Evolutionary conservation across 2,329 filamentous ascomycete species (phyloP), one percentile per base, ranked within the genome.

Genomic region (Aspergillus tubingensis): DNA sequence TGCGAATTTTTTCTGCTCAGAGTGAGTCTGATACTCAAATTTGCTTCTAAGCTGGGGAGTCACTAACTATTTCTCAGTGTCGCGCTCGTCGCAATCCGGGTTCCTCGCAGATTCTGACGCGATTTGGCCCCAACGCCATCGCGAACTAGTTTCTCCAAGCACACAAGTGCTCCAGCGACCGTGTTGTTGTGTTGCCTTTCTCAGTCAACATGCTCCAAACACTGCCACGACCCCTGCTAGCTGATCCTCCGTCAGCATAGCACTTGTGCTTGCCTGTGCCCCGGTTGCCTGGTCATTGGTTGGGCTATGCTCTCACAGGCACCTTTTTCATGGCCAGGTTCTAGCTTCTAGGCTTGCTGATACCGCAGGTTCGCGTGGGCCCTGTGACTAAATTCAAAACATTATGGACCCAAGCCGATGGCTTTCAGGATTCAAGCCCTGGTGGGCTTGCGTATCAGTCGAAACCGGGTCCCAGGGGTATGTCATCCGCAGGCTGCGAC

Each of bases 101-200:
- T 53, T 38, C 23, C 38, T 55, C 43, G 25, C 53, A 47, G 23
- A 30, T 38, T 55, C 53, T 55, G 53, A 55, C 53, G 43, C 53
- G 53, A 55, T 55, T 55, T 55, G 53, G 53, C 53, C 53, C 53
- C 53, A 55, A 55, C 53, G 53, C 53, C 53, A 55, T 30, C n/a
- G 43, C 39, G 15, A 43, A 55, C 53, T 55, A 55, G 53, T 55
- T 44, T 55, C 27, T 47, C 44, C 53, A 47, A 32, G 25, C 17
- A 17, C 53, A 44, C 53, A 17, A 41, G 41, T 19, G 43, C 23
- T 44, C 30, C 39, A 36, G 17, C 41, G n/a, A 27, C 25, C 43
- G 23, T 17, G 39, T 17, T 36, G 27, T 27, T 55, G 39, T 25
- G 15, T 30, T 44, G 44, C 44, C 21, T 23, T 49, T 23, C 21